Percentiles rank a stretch among this genome's conserved stretches.
phyloP scores from a whole-genome alignment of 2,329 filamentous ascomycete genomes.

The Ascochyta clinopodiicola region DNA sequence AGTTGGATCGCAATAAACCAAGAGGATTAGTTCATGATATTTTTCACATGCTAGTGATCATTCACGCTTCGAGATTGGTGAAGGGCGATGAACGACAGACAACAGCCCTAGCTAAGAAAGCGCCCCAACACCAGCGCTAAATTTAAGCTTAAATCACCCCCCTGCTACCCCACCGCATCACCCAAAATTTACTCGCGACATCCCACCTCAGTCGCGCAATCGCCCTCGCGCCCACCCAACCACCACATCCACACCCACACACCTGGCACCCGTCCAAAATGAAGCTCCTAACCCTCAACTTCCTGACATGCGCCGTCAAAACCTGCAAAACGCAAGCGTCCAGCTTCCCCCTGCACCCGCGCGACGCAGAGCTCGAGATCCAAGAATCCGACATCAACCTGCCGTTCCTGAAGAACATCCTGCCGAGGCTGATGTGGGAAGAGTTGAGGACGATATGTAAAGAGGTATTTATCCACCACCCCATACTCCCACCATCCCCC shows the following conservation, averaged over 20 bases:
- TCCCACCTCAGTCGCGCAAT: background rate
- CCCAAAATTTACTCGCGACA: slow-evolving; percentile 11
- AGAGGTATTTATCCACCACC: slow-evolving; percentile 63
- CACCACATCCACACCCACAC: background rate
- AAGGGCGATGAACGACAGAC: too few relatives aligned
- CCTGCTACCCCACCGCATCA: slow-evolving; percentile 18
- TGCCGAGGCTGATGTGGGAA: slow-evolving; percentile 88
- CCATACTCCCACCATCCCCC: background rate
- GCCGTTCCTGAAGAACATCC: slow-evolving; percentile 80
- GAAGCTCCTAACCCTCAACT: slow-evolving; percentile 96
- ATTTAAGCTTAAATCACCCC: slow-evolving; percentile 28
- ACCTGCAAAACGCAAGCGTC: slow-evolving; percentile 81
- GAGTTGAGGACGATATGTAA: slow-evolving; percentile 76
- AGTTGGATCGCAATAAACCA: too few relatives aligned
- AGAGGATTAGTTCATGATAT: too few relatives aligned
- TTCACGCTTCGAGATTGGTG: too few relatives aligned
- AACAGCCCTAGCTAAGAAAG: too few relatives aligned
- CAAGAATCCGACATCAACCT: slow-evolving; percentile 82
- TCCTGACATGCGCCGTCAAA: slow-evolving; percentile 95
- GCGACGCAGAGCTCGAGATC: slow-evolving; percentile 87
- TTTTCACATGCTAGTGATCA: too few relatives aligned
- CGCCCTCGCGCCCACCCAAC: background rate
- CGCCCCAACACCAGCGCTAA: background rate
- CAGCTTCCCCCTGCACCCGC: slow-evolving; percentile 90
- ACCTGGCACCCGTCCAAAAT: slow-evolving; percentile 58